Evolutionary conservation across 768 basidiomycete genomes (phyloP).

Genomic region (Suillus bovinus): DNA sequence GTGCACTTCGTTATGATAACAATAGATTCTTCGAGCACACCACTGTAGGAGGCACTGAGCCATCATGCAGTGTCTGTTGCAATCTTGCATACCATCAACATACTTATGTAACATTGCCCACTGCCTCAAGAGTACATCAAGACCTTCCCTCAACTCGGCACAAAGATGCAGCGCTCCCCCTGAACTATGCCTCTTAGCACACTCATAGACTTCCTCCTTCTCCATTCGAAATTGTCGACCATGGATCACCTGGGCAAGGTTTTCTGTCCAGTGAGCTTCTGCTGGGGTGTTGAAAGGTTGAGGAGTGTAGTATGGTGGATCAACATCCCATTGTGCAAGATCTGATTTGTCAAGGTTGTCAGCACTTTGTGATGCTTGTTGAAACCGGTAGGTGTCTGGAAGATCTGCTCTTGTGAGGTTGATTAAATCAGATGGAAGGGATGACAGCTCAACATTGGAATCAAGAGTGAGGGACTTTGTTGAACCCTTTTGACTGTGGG

Average conservation of each 20-base stretch:
- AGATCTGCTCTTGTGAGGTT: slow-evolving; percentile 3
- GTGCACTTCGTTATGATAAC: background rate
- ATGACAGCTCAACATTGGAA: background rate
- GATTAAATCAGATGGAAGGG: background rate
- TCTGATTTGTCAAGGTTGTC: slow-evolving; percentile 7
- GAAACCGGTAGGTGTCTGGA: slow-evolving; percentile 8
- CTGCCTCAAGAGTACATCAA: background rate
- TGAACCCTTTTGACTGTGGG: background rate
- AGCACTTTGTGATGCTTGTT: slow-evolving; percentile 5
- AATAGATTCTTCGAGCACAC: background rate
- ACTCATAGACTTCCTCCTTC: background rate
- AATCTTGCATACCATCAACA: background rate
- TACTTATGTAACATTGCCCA: background rate
- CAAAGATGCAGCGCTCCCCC: background rate
- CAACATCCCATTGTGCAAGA: background rate
- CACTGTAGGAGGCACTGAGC: background rate
- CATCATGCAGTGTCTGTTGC: background rate
- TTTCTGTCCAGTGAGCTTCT: slow-evolving; percentile 1
- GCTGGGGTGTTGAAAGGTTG: background rate
- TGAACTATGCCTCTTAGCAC: background rate
- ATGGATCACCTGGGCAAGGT: background rate
- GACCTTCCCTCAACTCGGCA: background rate
- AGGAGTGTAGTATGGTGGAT: slow-evolving; percentile 10
- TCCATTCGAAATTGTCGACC: background rate
- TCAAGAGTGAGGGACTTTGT: background rate